Percentiles rank a stretch among this genome's conserved stretches.
phyloP scores from a whole-genome alignment of 2,329 filamentous ascomycete genomes.

The Neonectria neomacrospora region DNA sequence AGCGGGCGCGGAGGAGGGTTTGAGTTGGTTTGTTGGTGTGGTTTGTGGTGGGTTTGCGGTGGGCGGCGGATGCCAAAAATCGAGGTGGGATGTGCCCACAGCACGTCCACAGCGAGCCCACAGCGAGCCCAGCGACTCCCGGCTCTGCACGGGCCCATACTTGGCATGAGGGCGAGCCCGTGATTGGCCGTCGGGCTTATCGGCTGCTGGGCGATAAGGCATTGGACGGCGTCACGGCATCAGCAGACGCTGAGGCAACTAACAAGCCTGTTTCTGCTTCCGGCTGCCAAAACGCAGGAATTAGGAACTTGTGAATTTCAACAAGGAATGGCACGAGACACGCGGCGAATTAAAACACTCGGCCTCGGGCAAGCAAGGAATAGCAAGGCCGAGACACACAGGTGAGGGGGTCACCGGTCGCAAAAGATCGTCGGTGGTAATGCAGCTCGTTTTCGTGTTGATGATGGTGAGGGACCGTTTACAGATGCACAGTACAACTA shows the following conservation, averaged over 20 bases:
- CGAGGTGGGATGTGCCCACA: constrained; percentile 45
- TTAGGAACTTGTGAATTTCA: constrained; percentile 1
- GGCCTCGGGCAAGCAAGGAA: background rate
- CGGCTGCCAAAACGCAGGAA: constrained; percentile 7
- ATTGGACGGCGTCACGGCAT: constrained; percentile 27
- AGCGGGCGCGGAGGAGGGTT: constrained; percentile 13
- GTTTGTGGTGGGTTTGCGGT: constrained; percentile 26
- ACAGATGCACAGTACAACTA: background rate
- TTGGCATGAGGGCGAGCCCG: constrained; percentile 28
- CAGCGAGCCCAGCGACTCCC: constrained; percentile 25
- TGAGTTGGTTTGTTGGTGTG: constrained; percentile 17
- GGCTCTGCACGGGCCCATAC: constrained; percentile 34
- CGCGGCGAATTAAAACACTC: constrained; percentile 1
- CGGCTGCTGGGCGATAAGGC: constrained; percentile 37
- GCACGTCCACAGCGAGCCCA: background rate
- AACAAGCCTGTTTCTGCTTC: constrained; percentile 10
- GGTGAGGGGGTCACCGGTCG: constrained; percentile 3
- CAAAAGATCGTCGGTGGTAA: background rate
- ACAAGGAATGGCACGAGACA: constrained; percentile 11
- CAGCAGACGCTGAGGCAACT: constrained; percentile 20
- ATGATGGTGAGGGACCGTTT: background rate
- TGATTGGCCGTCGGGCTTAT: constrained; percentile 44
- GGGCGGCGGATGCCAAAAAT: constrained; percentile 39
- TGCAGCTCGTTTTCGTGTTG: background rate
- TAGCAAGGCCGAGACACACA: constrained; percentile 1